Evolutionary conservation across 1,139 yeast genomes (phyloP).

Genomic region (Pichia sp.): DNA sequence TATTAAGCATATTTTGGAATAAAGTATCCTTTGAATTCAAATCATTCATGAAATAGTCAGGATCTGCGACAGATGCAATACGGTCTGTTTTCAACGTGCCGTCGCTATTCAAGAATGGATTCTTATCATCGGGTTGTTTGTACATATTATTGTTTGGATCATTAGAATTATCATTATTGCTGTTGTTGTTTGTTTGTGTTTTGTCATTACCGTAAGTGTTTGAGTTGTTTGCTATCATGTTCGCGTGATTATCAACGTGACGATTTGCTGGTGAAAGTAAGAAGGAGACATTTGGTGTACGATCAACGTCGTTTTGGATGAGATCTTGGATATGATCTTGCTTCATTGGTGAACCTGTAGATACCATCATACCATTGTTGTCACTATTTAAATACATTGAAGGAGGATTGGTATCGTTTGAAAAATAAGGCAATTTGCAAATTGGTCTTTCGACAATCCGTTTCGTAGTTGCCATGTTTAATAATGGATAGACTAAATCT

Average conservation of each 20-base stretch:
- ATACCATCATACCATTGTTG: too few relatives aligned
- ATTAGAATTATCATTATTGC: conserved; percentile 3
- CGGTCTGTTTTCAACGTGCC: not conserved
- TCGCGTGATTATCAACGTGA: too few relatives aligned
- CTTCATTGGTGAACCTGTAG: too few relatives aligned
- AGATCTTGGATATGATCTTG: not conserved
- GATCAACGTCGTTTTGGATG: not conserved
- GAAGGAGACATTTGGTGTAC: conserved; percentile 14
- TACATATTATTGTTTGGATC: conserved; percentile 7
- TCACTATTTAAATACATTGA: too few relatives aligned
- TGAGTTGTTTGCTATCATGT: too few relatives aligned
- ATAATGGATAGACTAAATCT: conserved; percentile 1
- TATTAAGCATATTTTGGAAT: conserved; percentile 30
- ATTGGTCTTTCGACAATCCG: too few relatives aligned
- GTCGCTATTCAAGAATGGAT: not conserved
- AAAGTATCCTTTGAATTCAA: conserved; percentile 3
- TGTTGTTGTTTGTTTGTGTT: too few relatives aligned
- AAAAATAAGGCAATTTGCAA: conserved; percentile 7
- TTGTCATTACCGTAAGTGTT: too few relatives aligned
- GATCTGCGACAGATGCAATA: conserved; percentile 12
- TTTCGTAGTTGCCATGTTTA: too few relatives aligned
- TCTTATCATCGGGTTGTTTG: too few relatives aligned
- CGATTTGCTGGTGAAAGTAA: conserved; percentile 8
- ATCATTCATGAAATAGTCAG: conserved; percentile 1
- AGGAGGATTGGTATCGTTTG: too few relatives aligned